A percentile compares a stretch with the other conserved stretches of the same genome.
Conservation (phyloP, 768 basidiomycete species). For the Vishniacozyma victoriae region DNA sequence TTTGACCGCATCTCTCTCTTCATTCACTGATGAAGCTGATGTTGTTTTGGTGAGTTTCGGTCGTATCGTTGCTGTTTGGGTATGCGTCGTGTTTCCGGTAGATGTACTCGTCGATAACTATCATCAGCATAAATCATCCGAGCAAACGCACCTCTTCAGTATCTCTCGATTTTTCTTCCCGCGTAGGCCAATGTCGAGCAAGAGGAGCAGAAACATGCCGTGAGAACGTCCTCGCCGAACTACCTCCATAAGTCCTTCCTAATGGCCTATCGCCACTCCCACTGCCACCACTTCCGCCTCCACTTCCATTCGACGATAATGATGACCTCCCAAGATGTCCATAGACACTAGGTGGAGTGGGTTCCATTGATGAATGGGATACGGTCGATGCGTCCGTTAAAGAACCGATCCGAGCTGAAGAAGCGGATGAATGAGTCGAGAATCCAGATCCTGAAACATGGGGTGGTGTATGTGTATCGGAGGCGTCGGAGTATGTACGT, state of each 20-base stretch:
- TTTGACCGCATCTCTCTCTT: neutral
- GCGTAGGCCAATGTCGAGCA: too few species aligned
- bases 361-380: slow-evolving; percentile 20
- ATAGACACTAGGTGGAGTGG: slow-evolving; percentile 32
- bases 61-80: slow-evolving; percentile 20
- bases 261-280: too few species aligned
- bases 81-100: slow-evolving; percentile 2
- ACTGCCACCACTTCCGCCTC: neutral
- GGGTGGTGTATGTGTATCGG: too few species aligned
- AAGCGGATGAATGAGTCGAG: slow-evolving; percentile 25
- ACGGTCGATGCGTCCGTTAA: slow-evolving; percentile 31
- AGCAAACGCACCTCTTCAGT: too few species aligned
- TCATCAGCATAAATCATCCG: neutral
- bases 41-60: slow-evolving; percentile 21
- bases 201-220: too few species aligned
- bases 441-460: too few species aligned
- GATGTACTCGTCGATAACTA: slow-evolving; percentile 23
- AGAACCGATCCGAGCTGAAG: slow-evolving; percentile 18
- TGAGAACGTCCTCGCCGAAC: too few species aligned
- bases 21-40: slow-evolving; percentile 19
- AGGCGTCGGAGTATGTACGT: too few species aligned
- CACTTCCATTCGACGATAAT: slow-evolving; percentile 2
- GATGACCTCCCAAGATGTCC: too few species aligned
- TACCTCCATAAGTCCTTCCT: too few species aligned
- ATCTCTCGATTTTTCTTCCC: too few species aligned